These are phyloP conservation scores for Aethionema arabicum DNA, from an alignment of 345 rosid genomes.

Conservation along the genomic window DNA sequence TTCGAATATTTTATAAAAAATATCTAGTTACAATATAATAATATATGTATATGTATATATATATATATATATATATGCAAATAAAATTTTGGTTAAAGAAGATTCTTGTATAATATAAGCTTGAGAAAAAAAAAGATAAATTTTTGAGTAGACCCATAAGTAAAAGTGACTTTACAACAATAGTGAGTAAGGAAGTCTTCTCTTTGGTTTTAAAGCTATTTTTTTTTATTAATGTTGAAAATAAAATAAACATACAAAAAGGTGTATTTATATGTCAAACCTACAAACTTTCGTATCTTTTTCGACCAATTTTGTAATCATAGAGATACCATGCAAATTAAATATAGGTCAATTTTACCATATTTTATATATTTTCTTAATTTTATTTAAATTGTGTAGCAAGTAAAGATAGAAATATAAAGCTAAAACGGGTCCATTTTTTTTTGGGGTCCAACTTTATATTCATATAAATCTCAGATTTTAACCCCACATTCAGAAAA, in stretches of 20 bases:
- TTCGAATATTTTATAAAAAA: too few species aligned
- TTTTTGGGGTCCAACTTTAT: slow-evolving; percentile 33
- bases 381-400: slow-evolving; percentile 19
- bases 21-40: too few species aligned
- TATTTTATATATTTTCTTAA: not conserved
- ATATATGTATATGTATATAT: too few species aligned
- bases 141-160: slow-evolving; percentile 17
- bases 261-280: slow-evolving; percentile 25
- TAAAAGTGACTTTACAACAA: slow-evolving; percentile 39
- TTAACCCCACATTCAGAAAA: slow-evolving; percentile 31
- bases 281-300: not conserved
- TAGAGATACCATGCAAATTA: slow-evolving; percentile 23
- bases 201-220: not conserved
- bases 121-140: not conserved
- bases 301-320: slow-evolving; percentile 11
- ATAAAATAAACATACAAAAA: not conserved
- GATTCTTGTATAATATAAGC: not conserved
- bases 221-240: not conserved
- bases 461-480: slow-evolving; percentile 22
- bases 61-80: not conserved
- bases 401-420: slow-evolving; percentile 16
- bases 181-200: slow-evolving; percentile 28
- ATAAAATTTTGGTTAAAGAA: slow-evolving; percentile 2
- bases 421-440: slow-evolving; percentile 26
- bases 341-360: slow-evolving; percentile 12